A percentile compares a stretch with the other conserved stretches of the same genome.
These are phyloP conservation scores for Rhynchosporium secalis DNA, from an alignment of 2,329 filamentous ascomycete species.

Conservation along the genomic window DNA sequence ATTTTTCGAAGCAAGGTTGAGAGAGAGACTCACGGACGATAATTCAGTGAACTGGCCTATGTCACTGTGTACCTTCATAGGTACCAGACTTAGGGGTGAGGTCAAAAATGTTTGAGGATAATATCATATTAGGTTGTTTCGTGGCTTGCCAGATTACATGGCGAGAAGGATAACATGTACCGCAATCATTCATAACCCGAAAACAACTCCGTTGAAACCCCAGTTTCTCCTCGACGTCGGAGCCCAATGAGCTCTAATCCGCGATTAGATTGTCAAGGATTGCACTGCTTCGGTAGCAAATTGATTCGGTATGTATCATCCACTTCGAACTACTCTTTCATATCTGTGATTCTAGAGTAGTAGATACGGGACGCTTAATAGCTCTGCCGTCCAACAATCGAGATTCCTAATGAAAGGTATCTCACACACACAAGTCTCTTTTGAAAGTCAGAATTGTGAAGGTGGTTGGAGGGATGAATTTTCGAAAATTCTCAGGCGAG, in stretches of 20 bases:
- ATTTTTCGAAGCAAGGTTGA: too few relatives aligned
- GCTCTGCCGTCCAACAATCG: slow-evolving; percentile 62
- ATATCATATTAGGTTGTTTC: too few relatives aligned
- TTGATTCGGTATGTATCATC: slow-evolving; percentile 61
- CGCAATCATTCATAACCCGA: too few relatives aligned
- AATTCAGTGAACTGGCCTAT: too few relatives aligned
- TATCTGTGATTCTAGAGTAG: slow-evolving; percentile 72
- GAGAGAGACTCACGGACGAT: too few relatives aligned
- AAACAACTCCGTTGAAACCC: too few relatives aligned
- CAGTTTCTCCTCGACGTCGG: too few relatives aligned
- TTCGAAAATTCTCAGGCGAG: slow-evolving; percentile 34
- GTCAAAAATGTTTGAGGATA: too few relatives aligned
- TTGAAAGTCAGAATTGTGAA: slow-evolving; percentile 39
- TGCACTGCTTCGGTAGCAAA: neutral
- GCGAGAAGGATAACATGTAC: too few relatives aligned
- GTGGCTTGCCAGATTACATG: too few relatives aligned
- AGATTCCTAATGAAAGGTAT: slow-evolving; percentile 57
- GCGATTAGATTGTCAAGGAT: neutral
- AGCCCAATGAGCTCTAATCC: neutral
- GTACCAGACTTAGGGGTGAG: too few relatives aligned
- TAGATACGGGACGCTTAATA: slow-evolving; percentile 77
- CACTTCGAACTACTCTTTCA: slow-evolving; percentile 85
- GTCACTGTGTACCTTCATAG: too few relatives aligned
- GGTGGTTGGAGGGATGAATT: slow-evolving; percentile 45
- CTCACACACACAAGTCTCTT: slow-evolving; percentile 42